Base-by-base conservation (phyloP, 2,329 filamentous ascomycete species). In the Fusarium ramigenum region DNA sequence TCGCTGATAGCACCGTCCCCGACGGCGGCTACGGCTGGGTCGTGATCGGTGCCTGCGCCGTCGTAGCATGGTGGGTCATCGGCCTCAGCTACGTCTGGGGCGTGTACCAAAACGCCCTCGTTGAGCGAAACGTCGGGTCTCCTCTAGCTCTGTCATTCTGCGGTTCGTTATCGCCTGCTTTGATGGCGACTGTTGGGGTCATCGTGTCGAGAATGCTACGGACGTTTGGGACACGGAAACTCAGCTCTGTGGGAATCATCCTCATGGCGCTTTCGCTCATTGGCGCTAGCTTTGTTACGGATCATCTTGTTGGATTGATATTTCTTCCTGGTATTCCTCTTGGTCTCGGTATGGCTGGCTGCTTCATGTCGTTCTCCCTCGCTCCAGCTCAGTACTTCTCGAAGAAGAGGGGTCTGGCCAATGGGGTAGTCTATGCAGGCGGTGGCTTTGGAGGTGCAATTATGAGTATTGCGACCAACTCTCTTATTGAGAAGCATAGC, bases 31-130 rank as follows among this genome's bases (percentile, higher is more conserved):
- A 76, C 32, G 78, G 78, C 4, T 80, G 78, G 78, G 73, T 75
- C 7, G 75, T 80, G 1, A 69, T 80, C 4, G 34, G 56, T 2
- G 75, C 71, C 32, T 80, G 78, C 19, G 73, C 77, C 7, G 42
- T 75, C 11, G 67, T 80, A 0, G 58, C 76, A 1, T 80, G 87
- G 82, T 89, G 87, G 87, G 85, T 87, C 54, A 85, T 87, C n/a
- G 89, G 89, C 34, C 87, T 85, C 2, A 84, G 83, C 12, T 89
- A 89, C 71, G 85, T 83, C 67, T 92, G 89, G 89, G 90, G 90
- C 10, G 84, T 92, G 1, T 81, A 91, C 19, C 90, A 92, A 77
- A 84, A 84, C 5, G 89, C 86, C 0, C 83, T 92, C 0, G 84
- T 90, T 1, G 80, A 85, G 40, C 79, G 85, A 23, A 81, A 83